Percentiles rank a stretch among this genome's conserved stretches.
Conservation (phyloP, 306 rosid species). For the Acacia confusa region DNA sequence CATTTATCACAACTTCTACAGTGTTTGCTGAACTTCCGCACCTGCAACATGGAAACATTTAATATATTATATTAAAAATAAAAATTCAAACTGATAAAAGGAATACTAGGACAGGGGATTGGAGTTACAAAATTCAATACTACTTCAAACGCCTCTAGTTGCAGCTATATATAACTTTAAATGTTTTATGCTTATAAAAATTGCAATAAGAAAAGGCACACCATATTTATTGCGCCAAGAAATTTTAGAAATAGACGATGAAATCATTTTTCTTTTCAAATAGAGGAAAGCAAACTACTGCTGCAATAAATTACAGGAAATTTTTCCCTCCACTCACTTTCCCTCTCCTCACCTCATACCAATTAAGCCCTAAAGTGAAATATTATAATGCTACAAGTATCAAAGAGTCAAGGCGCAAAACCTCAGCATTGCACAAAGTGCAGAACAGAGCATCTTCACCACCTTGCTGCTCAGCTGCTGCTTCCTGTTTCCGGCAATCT, state of each 20-base stretch:
- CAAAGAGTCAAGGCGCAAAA: constrained; percentile 37
- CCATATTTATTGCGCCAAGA: neutral
- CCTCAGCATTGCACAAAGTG: constrained; percentile 98
- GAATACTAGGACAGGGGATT: neutral
- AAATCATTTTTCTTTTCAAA: neutral
- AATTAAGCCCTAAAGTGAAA: constrained; percentile 21
- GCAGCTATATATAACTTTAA: constrained; percentile 7
- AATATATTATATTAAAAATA: neutral
- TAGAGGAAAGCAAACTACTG: neutral
- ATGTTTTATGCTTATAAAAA: neutral
- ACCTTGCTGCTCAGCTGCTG: constrained; percentile 62
- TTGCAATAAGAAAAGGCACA: neutral
- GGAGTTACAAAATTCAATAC: constrained; percentile 14
- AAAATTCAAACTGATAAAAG: constrained; percentile 3
- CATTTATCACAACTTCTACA: constrained; percentile 99
- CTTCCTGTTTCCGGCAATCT: constrained; percentile 85
- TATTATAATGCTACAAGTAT: neutral
- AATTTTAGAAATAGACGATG: neutral
- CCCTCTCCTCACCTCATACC: neutral
- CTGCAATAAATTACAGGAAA: neutral
- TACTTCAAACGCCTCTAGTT: constrained; percentile 20
- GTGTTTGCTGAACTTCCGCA: constrained; percentile 95
- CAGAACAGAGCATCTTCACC: constrained; percentile 94
- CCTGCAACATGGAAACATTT: constrained; percentile 54
- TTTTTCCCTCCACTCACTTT: no score